phyloP scores from a whole-genome alignment of 2,329 filamentous ascomycete genomes.

The Xylaria sp. region DNA sequence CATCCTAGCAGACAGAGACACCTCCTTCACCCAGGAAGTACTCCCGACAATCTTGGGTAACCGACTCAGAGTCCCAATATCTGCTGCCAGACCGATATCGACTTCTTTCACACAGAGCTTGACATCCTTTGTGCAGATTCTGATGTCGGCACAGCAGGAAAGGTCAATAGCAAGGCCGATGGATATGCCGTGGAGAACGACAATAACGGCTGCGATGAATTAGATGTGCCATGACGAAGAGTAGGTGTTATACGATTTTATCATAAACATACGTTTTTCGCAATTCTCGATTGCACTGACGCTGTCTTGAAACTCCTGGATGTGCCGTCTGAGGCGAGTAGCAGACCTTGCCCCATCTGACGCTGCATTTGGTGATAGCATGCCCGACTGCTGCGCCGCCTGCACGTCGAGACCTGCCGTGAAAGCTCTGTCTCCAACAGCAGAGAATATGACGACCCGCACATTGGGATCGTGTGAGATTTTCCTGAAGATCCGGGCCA shows the following conservation, averaged over 20 bases:
- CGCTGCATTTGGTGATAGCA: constrained; percentile 45
- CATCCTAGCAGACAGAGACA: constrained; percentile 72
- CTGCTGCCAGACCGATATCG: constrained; percentile 80
- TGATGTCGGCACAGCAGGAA: constrained; percentile 71
- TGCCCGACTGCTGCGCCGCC: constrained; percentile 62
- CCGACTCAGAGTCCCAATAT: constrained; percentile 76
- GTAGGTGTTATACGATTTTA: background rate
- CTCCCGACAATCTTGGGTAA: constrained; percentile 76
- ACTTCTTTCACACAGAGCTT: constrained; percentile 79
- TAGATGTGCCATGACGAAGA: constrained; percentile 5
- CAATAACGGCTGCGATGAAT: constrained; percentile 70
- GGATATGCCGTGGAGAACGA: constrained; percentile 77
- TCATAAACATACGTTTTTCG: constrained; percentile 72
- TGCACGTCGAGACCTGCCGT: constrained; percentile 85
- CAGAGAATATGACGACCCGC: constrained; percentile 79
- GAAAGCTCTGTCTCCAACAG: constrained; percentile 83
- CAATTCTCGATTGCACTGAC: constrained; percentile 81
- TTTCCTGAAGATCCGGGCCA: constrained; percentile 72
- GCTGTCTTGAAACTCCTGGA: constrained; percentile 80
- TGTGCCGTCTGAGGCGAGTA: constrained; percentile 66
- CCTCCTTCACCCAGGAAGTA: constrained; percentile 79
- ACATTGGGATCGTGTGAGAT: constrained; percentile 76
- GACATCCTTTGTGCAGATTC: constrained; percentile 65
- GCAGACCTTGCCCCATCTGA: constrained; percentile 70
- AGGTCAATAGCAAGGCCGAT: constrained; percentile 82